Evolutionary conservation across 1,284 basidiomycete genomes (phyloP).

Genomic region (Coniferiporia weirii): DNA sequence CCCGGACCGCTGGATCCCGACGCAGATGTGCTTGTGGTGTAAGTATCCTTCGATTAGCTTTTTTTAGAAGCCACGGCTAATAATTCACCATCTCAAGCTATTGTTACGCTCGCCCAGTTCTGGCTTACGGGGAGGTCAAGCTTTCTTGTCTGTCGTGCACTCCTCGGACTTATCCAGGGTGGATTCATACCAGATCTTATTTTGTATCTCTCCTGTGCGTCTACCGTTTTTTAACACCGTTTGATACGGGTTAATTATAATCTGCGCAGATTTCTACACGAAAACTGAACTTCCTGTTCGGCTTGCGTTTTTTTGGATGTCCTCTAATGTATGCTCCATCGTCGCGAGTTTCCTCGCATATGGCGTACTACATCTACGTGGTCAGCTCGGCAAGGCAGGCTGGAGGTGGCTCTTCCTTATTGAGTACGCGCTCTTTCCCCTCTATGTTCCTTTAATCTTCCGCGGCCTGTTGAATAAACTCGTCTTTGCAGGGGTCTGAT

Average conservation of each 20-base stretch:
- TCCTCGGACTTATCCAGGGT: constrained; percentile 48
- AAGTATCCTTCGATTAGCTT: neutral
- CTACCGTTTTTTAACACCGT: neutral
- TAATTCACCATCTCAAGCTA: constrained; percentile 35
- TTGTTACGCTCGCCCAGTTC: constrained; percentile 57
- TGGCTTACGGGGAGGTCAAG: constrained; percentile 52
- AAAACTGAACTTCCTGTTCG: constrained; percentile 64
- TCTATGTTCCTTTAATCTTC: neutral
- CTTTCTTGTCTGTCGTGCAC: constrained; percentile 39
- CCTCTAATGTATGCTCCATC: constrained; percentile 46
- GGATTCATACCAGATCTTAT: constrained; percentile 64
- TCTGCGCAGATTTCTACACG: constrained; percentile 53
- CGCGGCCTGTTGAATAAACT: neutral
- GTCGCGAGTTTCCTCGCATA: constrained; percentile 58
- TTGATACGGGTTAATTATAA: neutral
- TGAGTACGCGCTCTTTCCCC: constrained; percentile 36
- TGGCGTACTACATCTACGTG: constrained; percentile 58
- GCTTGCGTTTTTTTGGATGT: constrained; percentile 65
- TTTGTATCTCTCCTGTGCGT: constrained; percentile 58
- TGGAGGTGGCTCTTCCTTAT: constrained; percentile 56
- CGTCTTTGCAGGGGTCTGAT: constrained; percentile 36
- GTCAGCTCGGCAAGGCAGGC: constrained; percentile 48
- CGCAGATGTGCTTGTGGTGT: constrained; percentile 41
- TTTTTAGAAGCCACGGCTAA: neutral
- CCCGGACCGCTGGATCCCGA: constrained; percentile 69